These are phyloP conservation scores for Murraya koenigii DNA, from an alignment of 345 rosid species.

Conservation along the genomic window DNA sequence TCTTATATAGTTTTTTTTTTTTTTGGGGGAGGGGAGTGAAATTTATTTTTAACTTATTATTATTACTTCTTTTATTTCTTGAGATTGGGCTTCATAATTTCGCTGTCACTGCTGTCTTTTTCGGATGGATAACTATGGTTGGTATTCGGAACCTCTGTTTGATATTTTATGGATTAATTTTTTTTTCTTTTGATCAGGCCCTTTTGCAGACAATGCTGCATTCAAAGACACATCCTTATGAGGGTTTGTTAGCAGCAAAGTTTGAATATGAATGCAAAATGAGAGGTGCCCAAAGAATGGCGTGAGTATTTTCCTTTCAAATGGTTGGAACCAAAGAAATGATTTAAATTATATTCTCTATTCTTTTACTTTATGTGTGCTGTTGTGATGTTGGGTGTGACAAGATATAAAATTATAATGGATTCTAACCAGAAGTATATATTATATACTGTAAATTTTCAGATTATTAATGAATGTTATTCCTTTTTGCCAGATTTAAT, in stretches of 20 bases:
- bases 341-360: neutral
- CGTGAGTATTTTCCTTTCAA: conserved; percentile 54
- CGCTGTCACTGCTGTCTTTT: neutral
- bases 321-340: conserved; percentile 10
- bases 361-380: neutral
- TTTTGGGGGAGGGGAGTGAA: too few relatives aligned
- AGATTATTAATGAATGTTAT: conserved; percentile 5
- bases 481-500: conserved; percentile 54
- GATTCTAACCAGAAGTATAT: neutral
- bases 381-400: conserved; percentile 5
- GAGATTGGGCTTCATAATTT: neutral
- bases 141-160: neutral
- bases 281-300: conserved; percentile 98
- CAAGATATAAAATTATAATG: neutral
- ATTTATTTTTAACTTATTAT: too few relatives aligned
- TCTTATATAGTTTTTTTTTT: neutral
- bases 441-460: neutral
- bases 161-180: neutral
- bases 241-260: conserved; percentile 72
- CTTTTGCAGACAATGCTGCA: conserved; percentile 90
- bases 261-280: conserved; percentile 88
- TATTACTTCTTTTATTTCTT: neutral
- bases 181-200: conserved; percentile 45
- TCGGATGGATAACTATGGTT: neutral
- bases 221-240: conserved; percentile 74